Conservation (phyloP, 1,139 yeast genomes). For the Pichia inconspicua region DNA sequence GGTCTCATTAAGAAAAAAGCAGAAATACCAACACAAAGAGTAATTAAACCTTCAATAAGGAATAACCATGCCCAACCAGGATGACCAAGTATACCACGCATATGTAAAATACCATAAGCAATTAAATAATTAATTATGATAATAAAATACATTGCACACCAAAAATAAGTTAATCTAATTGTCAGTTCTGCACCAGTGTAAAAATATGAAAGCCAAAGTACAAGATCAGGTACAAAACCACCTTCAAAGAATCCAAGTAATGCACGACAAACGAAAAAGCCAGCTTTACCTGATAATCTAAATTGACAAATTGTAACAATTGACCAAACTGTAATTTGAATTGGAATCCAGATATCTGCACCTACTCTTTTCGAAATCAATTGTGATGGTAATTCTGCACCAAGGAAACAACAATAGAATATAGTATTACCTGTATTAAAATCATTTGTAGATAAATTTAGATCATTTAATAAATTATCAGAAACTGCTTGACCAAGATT, state of each 20-base stretch:
- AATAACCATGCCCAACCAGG: constrained; percentile 64
- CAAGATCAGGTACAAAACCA: constrained; percentile 50
- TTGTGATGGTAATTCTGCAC: constrained; percentile 52
- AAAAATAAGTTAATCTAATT: constrained; percentile 42
- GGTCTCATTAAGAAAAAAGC: constrained; percentile 55
- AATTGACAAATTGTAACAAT: constrained; percentile 42
- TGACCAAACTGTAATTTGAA: constrained; percentile 45
- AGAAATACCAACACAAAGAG: constrained; percentile 46
- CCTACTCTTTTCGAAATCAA: constrained; percentile 45
- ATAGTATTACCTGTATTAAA: constrained; percentile 44
- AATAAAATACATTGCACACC: constrained; percentile 38
- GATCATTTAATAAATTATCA: constrained; percentile 39
- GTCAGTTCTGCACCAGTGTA: constrained; percentile 44
- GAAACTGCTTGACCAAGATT: constrained; percentile 45
- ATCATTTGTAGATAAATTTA: constrained; percentile 37
- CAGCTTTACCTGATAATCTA: constrained; percentile 29
- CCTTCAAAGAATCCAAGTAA: constrained; percentile 46
- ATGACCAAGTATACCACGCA: constrained; percentile 33
- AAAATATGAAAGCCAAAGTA: constrained; percentile 49
- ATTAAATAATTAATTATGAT: constrained; percentile 36
- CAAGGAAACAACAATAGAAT: constrained; percentile 37
- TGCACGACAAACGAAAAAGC: constrained; percentile 38
- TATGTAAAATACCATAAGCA: constrained; percentile 40
- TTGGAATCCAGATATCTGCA: constrained; percentile 47
- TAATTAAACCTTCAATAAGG: constrained; percentile 53